Evolutionary conservation across 1,284 basidiomycete genomes (phyloP), one percentile per base, ranked within the genome.

Genomic region (Ceraceosorus guamensis): DNA sequence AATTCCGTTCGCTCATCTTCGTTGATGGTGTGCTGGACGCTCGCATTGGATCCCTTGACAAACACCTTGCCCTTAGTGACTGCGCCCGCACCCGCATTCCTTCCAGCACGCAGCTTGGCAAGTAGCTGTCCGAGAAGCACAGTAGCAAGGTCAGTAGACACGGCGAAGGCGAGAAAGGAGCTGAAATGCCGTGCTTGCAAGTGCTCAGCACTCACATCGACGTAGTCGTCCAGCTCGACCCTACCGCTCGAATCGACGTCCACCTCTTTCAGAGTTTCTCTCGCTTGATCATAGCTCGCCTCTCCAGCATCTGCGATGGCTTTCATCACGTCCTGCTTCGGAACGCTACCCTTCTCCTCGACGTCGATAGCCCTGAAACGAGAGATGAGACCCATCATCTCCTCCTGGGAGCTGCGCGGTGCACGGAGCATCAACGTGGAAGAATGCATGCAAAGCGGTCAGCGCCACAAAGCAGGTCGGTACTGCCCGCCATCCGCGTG

Each of bases 151-250:
- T 44, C 41, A 13, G 41, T n/a, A 44, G 14, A n/a, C 13, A 14
- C 41, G 14, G n/a, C 41, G n/a, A 13, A 44, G 13, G 41, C 41
- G 13, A 44, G 14, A 44, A 44, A 44, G n/a, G 41, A 13, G n/a
- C 41, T 14, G n/a, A 44, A n/a, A 14, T 18, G 10, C 18, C 10
- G n/a, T n/a, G n/a, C n/a, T n/a, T n/a, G n/a, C n/a, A n/a, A n/a
- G n/a, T n/a, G 10, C 39, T 52, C 16, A 41, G 6, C n/a, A 55
- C 84, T 59, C 70, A 89, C 88, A 82, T 93, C 91, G 49, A 98
- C 91, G 85, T 91, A 98, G 77, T 98, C 93, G 67, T 98, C 95
- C 57, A 98, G 80, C 79, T 97, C 95, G 58, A 99, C 86, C 74
- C 91, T 89, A 39, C 95, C 95, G 68, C 87, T 90, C 6, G 93